phyloP scores from a whole-genome alignment of 1,139 yeast genomes.

The Martiniozyma asiatica region DNA sequence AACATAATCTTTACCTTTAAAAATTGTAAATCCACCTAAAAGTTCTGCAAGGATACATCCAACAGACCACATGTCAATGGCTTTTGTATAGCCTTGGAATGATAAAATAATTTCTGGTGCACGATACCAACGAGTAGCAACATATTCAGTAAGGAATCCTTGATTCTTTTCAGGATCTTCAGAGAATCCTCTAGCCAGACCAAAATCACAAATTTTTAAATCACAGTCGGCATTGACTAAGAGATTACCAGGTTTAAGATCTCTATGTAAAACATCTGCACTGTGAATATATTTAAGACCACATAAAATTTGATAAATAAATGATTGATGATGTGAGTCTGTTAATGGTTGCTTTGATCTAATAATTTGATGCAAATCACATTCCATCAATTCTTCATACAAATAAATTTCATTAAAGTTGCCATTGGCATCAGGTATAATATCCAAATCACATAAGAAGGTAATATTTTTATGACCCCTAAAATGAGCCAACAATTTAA shows the following conservation, averaged over 20 bases:
- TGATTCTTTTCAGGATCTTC: constrained; percentile 76
- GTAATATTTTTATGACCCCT: constrained; percentile 86
- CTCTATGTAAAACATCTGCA: constrained; percentile 91
- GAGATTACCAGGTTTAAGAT: constrained; percentile 86
- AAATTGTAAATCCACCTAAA: constrained; percentile 83
- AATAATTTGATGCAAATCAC: constrained; percentile 95
- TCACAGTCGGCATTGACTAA: constrained; percentile 95
- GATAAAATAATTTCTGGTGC: constrained; percentile 97
- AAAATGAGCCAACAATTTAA: constrained; percentile 79
- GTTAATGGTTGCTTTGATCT: constrained; percentile 89
- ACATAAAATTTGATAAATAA: constrained; percentile 82
- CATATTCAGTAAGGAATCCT: constrained; percentile 90
- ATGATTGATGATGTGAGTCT: constrained; percentile 89
- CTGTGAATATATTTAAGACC: constrained; percentile 92
- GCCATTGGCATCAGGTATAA: constrained; percentile 57
- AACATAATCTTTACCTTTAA: constrained; percentile 90
- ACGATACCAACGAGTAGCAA: constrained; percentile 95
- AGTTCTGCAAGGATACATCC: constrained; percentile 94
- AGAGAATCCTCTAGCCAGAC: constrained; percentile 90
- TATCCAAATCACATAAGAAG: constrained; percentile 85
- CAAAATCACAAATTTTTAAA: constrained; percentile 91
- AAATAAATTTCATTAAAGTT: constrained; percentile 83
- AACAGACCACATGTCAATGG: constrained; percentile 94
- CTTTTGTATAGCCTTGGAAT: constrained; percentile 86
- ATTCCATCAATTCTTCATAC: constrained; percentile 94